Base-by-base conservation (phyloP, 2,329 filamentous ascomycete species). In the Colletotrichum liriopes region DNA sequence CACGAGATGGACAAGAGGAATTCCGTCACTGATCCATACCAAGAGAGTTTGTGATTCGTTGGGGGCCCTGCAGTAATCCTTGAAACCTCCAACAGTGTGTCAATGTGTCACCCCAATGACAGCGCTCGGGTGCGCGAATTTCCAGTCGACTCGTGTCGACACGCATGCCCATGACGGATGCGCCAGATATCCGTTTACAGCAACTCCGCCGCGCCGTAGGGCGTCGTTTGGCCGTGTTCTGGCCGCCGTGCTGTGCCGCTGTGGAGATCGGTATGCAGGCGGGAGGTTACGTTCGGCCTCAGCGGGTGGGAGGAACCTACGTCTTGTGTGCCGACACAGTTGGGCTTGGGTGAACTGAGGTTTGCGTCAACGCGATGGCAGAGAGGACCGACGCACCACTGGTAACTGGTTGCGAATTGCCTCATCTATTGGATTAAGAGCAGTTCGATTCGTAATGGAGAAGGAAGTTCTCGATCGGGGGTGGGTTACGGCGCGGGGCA, bases 281-380 rank as follows among this genome's bases (percentile, higher is more conserved):
- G 32, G 52, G 39, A 65, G 51, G 51, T 65, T 65, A 47, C 23
- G 8, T 35, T 23, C 39, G 62, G 29, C n/a, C 39, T 58, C 29
- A 26, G 51, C 52, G 39, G 26, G 29, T 39, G 26, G 23, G 26
- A 20, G 39, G 20, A 45, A 56, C 12, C 51, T 18, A 26, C 20
- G n/a, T 61, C 26, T 9, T 8, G 20, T n/a, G n/a, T 35, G 54
- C 35, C 35, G 35, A 23, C 51, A 32, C 51, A 35, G 51, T 7
- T 32, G 35, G 9, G 16, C 16, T 43, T 20, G 3, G 56, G 39
- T n/a, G 39, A 59, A 23, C n/a, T 23, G 11, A 37, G 14, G 49
- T n/a, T 45, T 45, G 18, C 35, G 11, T 11, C 8, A 9, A 37
- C 11, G 2, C 11, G 23, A 26, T 29, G 23, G 26, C 26, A 14